These are phyloP conservation scores for Teratosphaeria gauchensis DNA, from an alignment of 2,329 filamentous ascomycete genomes.

Conservation along the genomic window DNA sequence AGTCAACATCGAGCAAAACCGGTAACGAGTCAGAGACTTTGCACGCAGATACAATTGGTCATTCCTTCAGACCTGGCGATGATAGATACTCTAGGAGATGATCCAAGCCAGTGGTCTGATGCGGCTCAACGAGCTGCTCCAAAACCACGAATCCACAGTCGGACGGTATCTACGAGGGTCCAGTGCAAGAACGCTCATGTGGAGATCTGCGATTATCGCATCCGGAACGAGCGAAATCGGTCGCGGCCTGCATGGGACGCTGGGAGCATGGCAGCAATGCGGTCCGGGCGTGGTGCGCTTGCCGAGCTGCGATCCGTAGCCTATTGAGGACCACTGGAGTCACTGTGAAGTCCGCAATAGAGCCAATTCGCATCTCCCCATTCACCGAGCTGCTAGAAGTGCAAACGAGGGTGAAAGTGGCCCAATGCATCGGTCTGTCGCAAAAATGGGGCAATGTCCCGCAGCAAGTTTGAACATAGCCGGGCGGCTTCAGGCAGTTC, in stretches of 20 bases:
- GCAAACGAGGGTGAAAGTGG: background rate
- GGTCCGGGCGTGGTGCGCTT: background rate
- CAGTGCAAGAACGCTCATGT: background rate
- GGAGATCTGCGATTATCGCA: background rate
- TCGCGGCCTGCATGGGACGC: no score
- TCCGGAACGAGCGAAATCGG: background rate
- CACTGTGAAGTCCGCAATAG: background rate
- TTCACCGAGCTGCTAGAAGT: background rate
- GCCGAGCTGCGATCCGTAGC: background rate
- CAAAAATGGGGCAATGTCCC: no score
- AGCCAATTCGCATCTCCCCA: background rate
- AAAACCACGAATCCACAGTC: background rate
- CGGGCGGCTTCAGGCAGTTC: background rate
- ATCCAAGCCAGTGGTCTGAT: background rate
- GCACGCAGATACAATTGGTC: no score
- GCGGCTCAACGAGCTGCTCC: background rate
- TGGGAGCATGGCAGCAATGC: background rate
- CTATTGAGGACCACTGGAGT: background rate
- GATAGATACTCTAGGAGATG: no score
- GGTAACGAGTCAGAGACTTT: no score
- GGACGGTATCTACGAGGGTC: background rate
- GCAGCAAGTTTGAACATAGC: background rate
- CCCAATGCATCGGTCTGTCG: no score
- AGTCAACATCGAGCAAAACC: no score
- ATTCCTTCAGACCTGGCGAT: no score